Evolutionary conservation across 75 land plant species (phyloP).

Genomic region (Pinus albicaulis): DNA sequence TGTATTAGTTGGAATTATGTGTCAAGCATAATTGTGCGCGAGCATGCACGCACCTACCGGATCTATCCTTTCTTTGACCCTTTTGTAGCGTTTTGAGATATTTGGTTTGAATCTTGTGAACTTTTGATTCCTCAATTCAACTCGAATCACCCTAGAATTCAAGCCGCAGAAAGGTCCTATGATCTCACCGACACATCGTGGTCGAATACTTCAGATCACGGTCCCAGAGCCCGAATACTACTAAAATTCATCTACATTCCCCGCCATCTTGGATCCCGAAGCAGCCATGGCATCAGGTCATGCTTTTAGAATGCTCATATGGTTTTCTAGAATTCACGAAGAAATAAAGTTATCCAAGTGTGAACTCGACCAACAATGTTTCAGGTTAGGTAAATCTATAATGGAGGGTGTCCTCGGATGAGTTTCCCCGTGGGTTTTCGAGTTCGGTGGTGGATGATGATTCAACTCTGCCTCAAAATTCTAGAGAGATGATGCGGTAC

Average conservation of each 20-base stretch:
- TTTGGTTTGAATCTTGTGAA: neutral
- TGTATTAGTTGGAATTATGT: neutral
- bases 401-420: constrained; percentile 19
- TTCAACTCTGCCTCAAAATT: constrained; percentile 51
- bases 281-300: neutral
- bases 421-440: constrained; percentile 70
- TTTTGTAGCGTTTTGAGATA: neutral
- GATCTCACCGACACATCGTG: no score
- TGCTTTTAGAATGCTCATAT: neutral
- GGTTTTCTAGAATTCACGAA: neutral
- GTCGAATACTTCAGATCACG: no score
- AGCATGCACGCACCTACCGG: neutral
- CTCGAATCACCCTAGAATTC: neutral
- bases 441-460: constrained; percentile 83
- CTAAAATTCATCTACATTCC: no score
- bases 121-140: neutral
- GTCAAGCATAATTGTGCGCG: neutral
- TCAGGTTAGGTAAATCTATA: neutral
- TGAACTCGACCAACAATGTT: neutral
- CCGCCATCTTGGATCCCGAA: constrained; percentile 6
- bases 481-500: no score
- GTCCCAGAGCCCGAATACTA: no score
- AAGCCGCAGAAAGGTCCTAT: neutral
- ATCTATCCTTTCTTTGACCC: neutral
- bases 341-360: neutral